These are phyloP conservation scores for Meripilus lineatus DNA, from an alignment of 1,284 basidiomycete species.

Conservation along the genomic window DNA sequence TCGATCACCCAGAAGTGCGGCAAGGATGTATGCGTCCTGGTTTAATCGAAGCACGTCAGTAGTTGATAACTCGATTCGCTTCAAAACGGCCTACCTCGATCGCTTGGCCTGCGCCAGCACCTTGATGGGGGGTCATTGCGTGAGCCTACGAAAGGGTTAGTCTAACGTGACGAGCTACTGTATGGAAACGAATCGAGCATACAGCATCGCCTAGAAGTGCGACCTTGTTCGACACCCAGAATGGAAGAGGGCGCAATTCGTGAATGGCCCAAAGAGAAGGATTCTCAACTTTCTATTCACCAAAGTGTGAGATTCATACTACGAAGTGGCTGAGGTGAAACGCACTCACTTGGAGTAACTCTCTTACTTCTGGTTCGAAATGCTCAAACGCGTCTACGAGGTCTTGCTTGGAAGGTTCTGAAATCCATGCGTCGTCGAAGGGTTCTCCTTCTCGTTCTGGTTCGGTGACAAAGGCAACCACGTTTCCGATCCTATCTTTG, in stretches of 20 bases:
- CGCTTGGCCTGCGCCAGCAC: conserved; percentile 30
- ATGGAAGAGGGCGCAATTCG: conserved; percentile 20
- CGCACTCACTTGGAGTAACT: conserved; percentile 27
- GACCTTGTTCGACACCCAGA: conserved; percentile 19
- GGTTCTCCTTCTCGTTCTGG: conserved; percentile 20
- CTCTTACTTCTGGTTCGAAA: conserved; percentile 30
- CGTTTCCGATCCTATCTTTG: conserved; percentile 25
- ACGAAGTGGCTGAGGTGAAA: conserved; percentile 1
- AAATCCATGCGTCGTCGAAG: conserved; percentile 25
- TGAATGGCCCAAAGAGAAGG: conserved; percentile 31
- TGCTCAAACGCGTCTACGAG: conserved; percentile 21
- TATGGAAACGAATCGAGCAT: not conserved
- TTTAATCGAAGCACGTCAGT: not conserved
- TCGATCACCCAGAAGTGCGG: conserved; percentile 41
- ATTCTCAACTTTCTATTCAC: conserved; percentile 26
- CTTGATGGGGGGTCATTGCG: conserved; percentile 30
- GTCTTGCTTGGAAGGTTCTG: conserved; percentile 20
- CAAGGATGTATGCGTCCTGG: conserved; percentile 50
- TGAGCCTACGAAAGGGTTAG: conserved; percentile 22
- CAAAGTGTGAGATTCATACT: too few relatives aligned
- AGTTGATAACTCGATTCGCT: not conserved
- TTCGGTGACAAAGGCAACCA: conserved; percentile 24
- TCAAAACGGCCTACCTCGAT: conserved; percentile 24
- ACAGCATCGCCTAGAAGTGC: conserved; percentile 29
- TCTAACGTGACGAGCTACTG: not conserved